Evolutionary conservation across 169 alveolate genomes (phyloP), one percentile per base, ranked within the genome.

Genomic region (Eimeria maxima): DNA sequence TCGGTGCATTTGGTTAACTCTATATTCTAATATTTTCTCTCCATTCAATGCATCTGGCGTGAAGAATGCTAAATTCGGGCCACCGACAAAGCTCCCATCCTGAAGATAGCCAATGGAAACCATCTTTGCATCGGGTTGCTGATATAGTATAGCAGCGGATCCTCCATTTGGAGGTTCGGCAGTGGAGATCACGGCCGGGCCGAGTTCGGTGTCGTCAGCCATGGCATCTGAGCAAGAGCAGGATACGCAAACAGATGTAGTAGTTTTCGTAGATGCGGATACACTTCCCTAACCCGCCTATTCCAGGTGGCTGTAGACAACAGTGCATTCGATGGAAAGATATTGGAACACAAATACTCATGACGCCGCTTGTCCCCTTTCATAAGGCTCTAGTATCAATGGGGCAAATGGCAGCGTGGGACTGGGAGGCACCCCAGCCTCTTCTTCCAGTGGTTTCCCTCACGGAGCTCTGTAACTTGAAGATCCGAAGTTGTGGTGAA

Each of bases 181-280:
- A 55, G 55, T 83, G 53, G 74, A 83, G 71, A 53, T 83, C 57
- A 83, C 91, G 33, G 91, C 91, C 0, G 69, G 91, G 76, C 91
- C 91, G 55, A 55, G 71, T 10, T 83, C 91, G 55, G 76, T 27
- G 57, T 50, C 91, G 22, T 55, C 91, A 44, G 88, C 88, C 88
- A 78, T 78, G 53, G 65, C 88, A 10, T 29, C 88, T 78, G 88
- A 45, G 60, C 44, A 78, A n/a, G 60, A 78, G 13, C 45, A 3
- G 88, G 44, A 78, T 42, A 47, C 7, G 45, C 88, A 3, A 11
- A 45, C 67, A 14, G 7, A 38, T 38, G 29, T 24, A 69, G 24
- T 20, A 7, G 14, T 2, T 29, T 67, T 7, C 24, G 6, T 29
- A 20, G 6, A 67, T 2, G 11, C 8, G 78, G 13, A 5, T 71